Conservation (phyloP, 2,329 filamentous ascomycete species). For the Colletotrichum tamarilloi region DNA sequence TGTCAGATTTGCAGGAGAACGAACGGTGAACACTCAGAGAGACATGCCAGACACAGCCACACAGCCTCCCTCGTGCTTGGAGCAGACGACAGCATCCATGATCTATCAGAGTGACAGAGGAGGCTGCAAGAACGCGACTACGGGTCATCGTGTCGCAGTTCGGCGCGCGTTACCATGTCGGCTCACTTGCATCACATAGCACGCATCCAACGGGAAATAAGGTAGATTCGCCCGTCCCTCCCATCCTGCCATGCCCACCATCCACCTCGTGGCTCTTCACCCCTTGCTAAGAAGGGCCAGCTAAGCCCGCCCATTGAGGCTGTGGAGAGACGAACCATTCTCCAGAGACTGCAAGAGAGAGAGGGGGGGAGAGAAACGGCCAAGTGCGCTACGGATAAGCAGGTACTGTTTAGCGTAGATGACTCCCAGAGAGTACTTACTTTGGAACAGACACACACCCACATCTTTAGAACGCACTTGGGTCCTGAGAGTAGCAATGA, state of each 20-base stretch:
- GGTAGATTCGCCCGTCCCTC: conserved; percentile 2
- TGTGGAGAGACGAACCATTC: conserved; percentile 11
- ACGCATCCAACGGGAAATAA: conserved; percentile 10
- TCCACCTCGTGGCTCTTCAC: not conserved
- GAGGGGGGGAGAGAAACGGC: not conserved
- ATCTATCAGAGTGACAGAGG: not conserved
- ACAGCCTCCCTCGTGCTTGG: not conserved
- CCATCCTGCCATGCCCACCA: not conserved
- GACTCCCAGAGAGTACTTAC: not conserved
- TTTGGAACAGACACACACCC: not conserved
- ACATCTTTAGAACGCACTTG: not conserved
- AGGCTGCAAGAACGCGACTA: not conserved
- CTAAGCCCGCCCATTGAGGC: conserved; percentile 16
- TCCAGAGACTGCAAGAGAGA: not conserved
- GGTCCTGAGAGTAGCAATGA: not conserved
- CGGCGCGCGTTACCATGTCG: not conserved
- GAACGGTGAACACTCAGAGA: not conserved
- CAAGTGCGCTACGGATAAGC: not conserved
- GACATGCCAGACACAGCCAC: not conserved
- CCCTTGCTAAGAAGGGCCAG: not conserved
- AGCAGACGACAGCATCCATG: too few species aligned
- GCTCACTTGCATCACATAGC: not conserved
- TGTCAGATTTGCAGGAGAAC: not conserved
- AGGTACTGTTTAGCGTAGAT: not conserved
- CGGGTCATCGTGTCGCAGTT: not conserved